A percentile compares a stretch with the other conserved stretches of the same genome.
Conservation (phyloP, 768 basidiomycete species). For the Xerocomus spinulosus region DNA sequence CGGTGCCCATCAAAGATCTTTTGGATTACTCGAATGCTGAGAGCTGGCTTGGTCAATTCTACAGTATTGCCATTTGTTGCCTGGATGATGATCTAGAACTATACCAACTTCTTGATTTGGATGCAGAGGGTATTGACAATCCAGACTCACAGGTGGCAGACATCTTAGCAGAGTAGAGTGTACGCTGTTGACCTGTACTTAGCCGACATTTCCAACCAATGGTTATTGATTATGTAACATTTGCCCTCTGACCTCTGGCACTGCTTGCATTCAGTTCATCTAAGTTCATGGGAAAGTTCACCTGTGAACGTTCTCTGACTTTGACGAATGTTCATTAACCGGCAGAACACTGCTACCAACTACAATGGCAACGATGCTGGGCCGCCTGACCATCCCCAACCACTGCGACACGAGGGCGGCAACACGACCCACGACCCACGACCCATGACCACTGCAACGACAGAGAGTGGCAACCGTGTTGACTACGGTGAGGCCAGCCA, state of each 20-base stretch:
- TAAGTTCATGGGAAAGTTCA: slow-evolving; percentile 4
- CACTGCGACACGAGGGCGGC: no score
- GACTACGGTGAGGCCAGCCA: no score
- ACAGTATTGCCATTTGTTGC: neutral
- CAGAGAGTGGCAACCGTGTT: no score
- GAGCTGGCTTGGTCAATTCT: neutral
- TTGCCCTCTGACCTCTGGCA: no score
- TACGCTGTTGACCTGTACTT: no score
- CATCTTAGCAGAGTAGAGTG: neutral
- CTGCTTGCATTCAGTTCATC: neutral
- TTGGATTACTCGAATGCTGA: no score
- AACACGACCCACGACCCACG: no score
- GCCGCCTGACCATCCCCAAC: no score
- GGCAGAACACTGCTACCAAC: slow-evolving; percentile 7
- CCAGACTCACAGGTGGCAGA: neutral
- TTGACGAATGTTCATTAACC: neutral
- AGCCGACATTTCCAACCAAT: neutral
- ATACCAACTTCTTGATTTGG: neutral
- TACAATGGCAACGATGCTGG: no score
- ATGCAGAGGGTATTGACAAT: neutral
- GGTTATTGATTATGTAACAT: neutral
- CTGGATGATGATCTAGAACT: neutral
- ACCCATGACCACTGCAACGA: no score
- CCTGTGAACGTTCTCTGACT: neutral
- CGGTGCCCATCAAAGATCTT: no score